Evolutionary conservation across 129 eudicot species (phyloP).

Genomic region (Artemisia annua): DNA sequence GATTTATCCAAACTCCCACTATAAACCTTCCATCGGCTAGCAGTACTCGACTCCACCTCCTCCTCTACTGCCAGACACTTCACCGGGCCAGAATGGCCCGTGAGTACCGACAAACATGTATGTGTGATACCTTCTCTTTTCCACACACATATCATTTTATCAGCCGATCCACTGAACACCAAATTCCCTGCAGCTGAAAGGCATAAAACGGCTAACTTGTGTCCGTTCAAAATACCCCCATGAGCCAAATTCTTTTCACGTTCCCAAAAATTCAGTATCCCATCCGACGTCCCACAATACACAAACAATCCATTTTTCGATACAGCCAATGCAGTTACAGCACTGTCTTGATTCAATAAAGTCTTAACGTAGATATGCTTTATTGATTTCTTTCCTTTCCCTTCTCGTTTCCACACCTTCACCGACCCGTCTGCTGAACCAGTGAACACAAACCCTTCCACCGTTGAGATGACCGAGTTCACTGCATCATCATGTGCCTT

Average conservation of each 20-base stretch:
- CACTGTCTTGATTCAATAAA: conserved; percentile 70
- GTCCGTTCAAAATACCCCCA: conserved; percentile 79
- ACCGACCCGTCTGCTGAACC: conserved; percentile 93
- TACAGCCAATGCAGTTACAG: conserved; percentile 70
- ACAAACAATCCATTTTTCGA: conserved; percentile 45
- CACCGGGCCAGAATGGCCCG: conserved; percentile 81
- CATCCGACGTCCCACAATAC: conserved; percentile 85
- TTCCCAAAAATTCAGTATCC: conserved; percentile 87
- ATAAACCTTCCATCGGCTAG: conserved; percentile 64
- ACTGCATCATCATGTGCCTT: conserved; percentile 94
- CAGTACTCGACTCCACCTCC: conserved; percentile 30
- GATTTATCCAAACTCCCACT: conserved; percentile 95
- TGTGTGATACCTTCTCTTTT: conserved; percentile 66
- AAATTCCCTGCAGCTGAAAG: conserved; percentile 63
- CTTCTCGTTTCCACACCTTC: conserved; percentile 84
- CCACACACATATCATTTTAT: conserved; percentile 91
- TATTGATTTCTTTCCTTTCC: conserved; percentile 40
- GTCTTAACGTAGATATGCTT: conserved; percentile 55
- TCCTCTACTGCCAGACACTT: conserved; percentile 77
- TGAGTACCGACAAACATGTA: conserved; percentile 60
- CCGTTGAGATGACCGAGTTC: conserved; percentile 67
- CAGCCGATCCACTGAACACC: conserved; percentile 92
- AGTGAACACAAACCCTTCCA: conserved; percentile 60
- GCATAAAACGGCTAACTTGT: conserved; percentile 82
- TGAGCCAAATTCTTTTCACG: conserved; percentile 53